Evolutionary conservation across 352 stramenopile genomes (phyloP), one percentile per base, ranked within the genome.

Genomic region (Pythium brachiatum): DNA sequence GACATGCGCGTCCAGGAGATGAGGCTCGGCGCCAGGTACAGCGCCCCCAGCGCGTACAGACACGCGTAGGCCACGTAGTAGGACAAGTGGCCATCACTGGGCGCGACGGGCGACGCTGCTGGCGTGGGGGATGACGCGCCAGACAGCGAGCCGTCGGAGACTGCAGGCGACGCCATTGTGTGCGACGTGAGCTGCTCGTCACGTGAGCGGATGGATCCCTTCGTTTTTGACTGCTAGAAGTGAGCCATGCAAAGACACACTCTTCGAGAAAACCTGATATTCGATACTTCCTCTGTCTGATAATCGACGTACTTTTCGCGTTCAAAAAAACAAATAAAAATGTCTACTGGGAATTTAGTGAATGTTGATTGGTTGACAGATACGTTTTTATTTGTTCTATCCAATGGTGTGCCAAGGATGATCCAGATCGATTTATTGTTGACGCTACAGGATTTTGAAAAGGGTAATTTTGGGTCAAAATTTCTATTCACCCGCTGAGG

Each of bases 1-100:
- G 68, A 64, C 36, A 83, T 56, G 23, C 79, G 76, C 48, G 62
- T 68, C 61, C 66, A 63, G 1, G 73, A 72, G 44, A 78, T 65
- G 46, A 65, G 34, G 3, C 68, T 72, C 26, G 79, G 79, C 38
- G 81, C 58, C 32, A 84, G 62, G 58, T 84, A 88, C 38, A 84
- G 51, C 21, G 48, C 65, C 7, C 79, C 79, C 36, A 78, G 81
- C 20, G 74, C 56, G 61, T 88, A 88, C 15, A 88, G 60, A n/a
- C 64, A 60, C 31, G 73, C 75, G 72, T 83, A 88, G 6, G 75
- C 52, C 29, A 83, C 61, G 59, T 80, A 88, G 13, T 75, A 70
- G 61, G 69, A 47, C 21, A 41, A 26, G 41, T 53, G 26, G 31
- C 23, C 12, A 20, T 57, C 53, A 20, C 32, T 9, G 16, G 57